These are phyloP conservation scores for Syzygium syzygioides DNA, from an alignment of 441 rosid genomes.

Conservation along the genomic window DNA sequence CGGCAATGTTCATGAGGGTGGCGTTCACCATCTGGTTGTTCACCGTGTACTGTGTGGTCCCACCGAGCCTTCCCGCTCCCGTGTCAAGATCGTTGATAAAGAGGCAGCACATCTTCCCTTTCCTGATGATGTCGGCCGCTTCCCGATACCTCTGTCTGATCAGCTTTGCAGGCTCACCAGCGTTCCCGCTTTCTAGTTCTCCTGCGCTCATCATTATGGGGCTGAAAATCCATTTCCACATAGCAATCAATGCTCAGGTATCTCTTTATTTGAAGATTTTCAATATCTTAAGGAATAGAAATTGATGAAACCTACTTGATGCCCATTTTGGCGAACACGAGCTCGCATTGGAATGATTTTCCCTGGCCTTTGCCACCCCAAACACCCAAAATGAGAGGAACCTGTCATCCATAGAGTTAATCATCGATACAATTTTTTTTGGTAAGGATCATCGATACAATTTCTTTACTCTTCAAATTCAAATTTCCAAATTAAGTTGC, in stretches of 20 bases:
- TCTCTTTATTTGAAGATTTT: neutral
- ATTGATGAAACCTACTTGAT: slow-evolving; percentile 19
- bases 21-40: slow-evolving; percentile 20
- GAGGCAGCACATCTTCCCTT: slow-evolving; percentile 20
- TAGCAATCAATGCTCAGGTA: neutral
- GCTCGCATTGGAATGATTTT: slow-evolving; percentile 34
- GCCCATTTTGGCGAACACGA: slow-evolving; percentile 33
- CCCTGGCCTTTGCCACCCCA: slow-evolving; percentile 41
- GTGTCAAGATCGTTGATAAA: slow-evolving; percentile 13
- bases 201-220: slow-evolving; percentile 17
- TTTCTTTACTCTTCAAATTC: neutral
- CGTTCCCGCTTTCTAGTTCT: slow-evolving; percentile 12
- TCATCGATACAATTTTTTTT: neutral
- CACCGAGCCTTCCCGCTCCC: slow-evolving; percentile 15
- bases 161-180: slow-evolving; percentile 14
- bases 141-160: slow-evolving; percentile 18
- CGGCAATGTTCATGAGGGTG: slow-evolving; percentile 17
- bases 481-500: neutral
- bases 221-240: neutral
- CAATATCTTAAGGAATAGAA: neutral
- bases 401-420: slow-evolving; percentile 6
- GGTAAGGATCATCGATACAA: neutral
- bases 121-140: slow-evolving; percentile 7
- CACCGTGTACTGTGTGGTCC: slow-evolving; percentile 14
- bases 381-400: slow-evolving; percentile 30